Evolutionary conservation across 768 basidiomycete species (phyloP).

Genomic region (Mycena belliarum): DNA sequence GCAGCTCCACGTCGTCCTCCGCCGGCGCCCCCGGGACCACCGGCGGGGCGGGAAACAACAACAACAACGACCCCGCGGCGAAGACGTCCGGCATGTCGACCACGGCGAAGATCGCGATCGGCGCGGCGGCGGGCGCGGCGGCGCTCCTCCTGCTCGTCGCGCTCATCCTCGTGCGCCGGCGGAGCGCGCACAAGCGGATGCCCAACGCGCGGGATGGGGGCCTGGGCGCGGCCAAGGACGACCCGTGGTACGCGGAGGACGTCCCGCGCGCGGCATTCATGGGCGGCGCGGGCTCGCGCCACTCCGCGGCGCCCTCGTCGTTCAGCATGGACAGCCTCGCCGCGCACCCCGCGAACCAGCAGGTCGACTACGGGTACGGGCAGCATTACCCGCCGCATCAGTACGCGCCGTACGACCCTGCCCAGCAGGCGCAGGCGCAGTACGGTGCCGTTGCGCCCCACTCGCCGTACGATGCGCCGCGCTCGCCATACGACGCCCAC

Average conservation of each 20-base stretch:
- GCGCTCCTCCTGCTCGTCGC: slow-evolving; percentile 8
- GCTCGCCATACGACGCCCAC: too few species aligned
- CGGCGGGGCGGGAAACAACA: neutral
- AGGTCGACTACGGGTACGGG: slow-evolving; percentile 11
- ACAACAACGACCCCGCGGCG: neutral
- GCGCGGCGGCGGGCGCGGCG: slow-evolving; percentile 2
- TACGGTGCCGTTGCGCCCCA: neutral
- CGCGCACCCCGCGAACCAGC: slow-evolving; percentile 6
- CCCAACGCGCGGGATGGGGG: neutral
- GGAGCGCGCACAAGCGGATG: neutral
- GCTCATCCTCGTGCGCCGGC: slow-evolving; percentile 8
- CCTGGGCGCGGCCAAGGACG: neutral
- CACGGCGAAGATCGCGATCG: slow-evolving; percentile 15
- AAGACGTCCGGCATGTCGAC: slow-evolving; percentile 10
- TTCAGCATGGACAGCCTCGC: slow-evolving; percentile 12
- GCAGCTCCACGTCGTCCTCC: neutral
- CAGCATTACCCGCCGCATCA: neutral
- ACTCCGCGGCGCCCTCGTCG: slow-evolving; percentile 3
- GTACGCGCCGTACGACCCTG: neutral
- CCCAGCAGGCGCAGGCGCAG: neutral
- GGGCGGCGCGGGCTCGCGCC: neutral
- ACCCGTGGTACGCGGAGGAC: slow-evolving; percentile 16
- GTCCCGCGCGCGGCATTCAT: slow-evolving; percentile 20
- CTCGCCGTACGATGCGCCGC: neutral
- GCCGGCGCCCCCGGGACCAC: neutral